Base-by-base conservation (phyloP, 2,329 filamentous ascomycete genomes). In the Alternaria brassicae region DNA sequence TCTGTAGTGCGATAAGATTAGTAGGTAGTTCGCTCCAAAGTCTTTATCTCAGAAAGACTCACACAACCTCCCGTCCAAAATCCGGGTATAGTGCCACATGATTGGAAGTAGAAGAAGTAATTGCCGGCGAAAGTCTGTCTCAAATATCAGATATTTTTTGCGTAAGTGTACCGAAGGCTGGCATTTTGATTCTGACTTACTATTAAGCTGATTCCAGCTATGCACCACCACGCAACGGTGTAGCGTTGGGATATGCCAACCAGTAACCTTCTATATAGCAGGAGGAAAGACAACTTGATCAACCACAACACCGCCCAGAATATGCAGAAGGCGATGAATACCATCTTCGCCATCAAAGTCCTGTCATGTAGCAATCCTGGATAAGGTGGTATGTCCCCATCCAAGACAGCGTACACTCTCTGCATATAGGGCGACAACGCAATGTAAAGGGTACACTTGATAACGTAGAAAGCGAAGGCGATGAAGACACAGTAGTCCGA, bases 281-380 rank as follows among this genome's bases (percentile, higher is more conserved):
- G 66, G 25, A 80, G 66, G 19, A 80, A 67, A 5, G 74, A 74
- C n/a, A 77, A 63, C 52, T 80, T 80, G 52, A 79, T 71, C 13
- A 71, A 66, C 77, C 77, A 80, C 7, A 80, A 63, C 4, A 71
- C 73, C n/a, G 73, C 56, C 76, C 77, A 80, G 51, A 79, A 70
- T 40, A 78, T 69, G 36, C 78, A 72, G 6, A 72, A 73, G 23
- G 75, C 74, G 10, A 72, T 72, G 53, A 80, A 78, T 49, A 79
- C 76, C 36, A 78, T 70, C 51, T 76, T 77, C 25, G 76, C 69
- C 55, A 78, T 69, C 23, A 62, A 44, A 2, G 71, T 34, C 2
- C 52, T 61, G 34, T 79, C 78, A 2, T 72, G 48, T 47, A 57
- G 28, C 3, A 78, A 52, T 2, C 56, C 66, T 1, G 72, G 52